phyloP scores from a whole-genome alignment of 2,329 filamentous ascomycete genomes.

The Leptographium galeiforme region DNA sequence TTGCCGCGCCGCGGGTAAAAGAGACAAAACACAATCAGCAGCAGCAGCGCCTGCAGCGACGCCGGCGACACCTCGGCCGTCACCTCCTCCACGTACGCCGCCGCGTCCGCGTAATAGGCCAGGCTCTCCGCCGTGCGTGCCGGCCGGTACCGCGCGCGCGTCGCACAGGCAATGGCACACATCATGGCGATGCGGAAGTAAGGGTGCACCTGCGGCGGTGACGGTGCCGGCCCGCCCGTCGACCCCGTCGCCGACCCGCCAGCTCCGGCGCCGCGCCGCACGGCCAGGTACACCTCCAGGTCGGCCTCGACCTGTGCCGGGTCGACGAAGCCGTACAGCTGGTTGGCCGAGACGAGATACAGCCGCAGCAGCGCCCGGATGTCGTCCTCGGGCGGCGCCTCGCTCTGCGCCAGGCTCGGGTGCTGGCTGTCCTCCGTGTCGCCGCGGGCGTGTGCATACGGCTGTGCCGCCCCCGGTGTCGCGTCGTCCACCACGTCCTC shows the following conservation, averaged over 20 bases:
- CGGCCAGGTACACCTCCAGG: conserved; percentile 12
- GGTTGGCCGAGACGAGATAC: conserved; percentile 17
- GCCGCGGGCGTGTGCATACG: background rate
- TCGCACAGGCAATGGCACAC: conserved; percentile 18
- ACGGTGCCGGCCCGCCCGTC: background rate
- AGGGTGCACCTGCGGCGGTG: conserved; percentile 13
- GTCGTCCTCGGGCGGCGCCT: conserved; percentile 5
- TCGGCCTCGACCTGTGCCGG: conserved; percentile 12
- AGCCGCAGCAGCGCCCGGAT: conserved; percentile 13
- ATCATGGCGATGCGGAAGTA: conserved; percentile 21
- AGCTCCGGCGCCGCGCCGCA: conserved; percentile 1
- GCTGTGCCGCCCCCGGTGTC: background rate
- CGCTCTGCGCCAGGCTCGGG: background rate
- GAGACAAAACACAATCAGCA: conserved; percentile 10
- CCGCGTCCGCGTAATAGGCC: conserved; percentile 7
- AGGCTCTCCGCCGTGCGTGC: conserved; percentile 7
- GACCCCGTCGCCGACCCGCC: background rate
- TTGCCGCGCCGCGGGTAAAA: conserved; percentile 11
- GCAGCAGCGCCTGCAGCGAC: conserved; percentile 9
- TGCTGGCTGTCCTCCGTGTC: background rate
- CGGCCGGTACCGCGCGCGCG: conserved; percentile 15
- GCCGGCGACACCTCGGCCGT: conserved; percentile 9
- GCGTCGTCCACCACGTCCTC: background rate
- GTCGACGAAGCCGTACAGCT: conserved; percentile 17
- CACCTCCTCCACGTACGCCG: conserved; percentile 10